Evolutionary conservation across 345 rosid genomes (phyloP), one percentile per base, ranked within the genome.

Genomic region (Citrus mangshanensis): DNA sequence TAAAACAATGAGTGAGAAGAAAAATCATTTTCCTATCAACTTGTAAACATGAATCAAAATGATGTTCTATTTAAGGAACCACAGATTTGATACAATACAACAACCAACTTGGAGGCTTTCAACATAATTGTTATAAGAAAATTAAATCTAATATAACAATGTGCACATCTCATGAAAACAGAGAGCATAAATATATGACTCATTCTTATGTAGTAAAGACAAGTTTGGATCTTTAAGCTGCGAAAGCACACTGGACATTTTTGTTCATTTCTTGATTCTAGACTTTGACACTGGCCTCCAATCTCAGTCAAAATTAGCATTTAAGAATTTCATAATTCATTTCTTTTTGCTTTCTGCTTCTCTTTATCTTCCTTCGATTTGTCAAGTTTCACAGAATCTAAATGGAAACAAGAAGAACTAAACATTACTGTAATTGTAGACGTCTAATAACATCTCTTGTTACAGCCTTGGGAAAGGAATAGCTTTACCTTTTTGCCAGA

Each of bases 281-380:
- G 14, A 62, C n/a, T 35, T 49, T 49, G 16, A 62, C 56, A 42
- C 37, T 59, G 12, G 35, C 68, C 72, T 73, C 80, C 81, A 54
- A 60, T 49, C 81, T 91, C 91, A 96, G 87, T 94, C 98, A 80
- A 89, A 94, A 84, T 97, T 96, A 73, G 98, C 98, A 84, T 96
- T 96, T 79, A 96, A 87, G 90, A 96, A 96, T 85, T 94, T 96
- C 73, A 96, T 85, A 94, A 85, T 74, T 96, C 98, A 74, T 85
- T 94, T 86, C 99, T n/a, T 86, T 84, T 93, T 91, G 76, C 75
- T 91, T 87, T 96, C 98, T 14, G 97, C 99, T 68, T 76, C 91
- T n/a, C n/a, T 85, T 94, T 96, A 79, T 96, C 99, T 88, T 96
- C 97, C 89, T 93, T 96, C 9, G 99, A 81, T 76, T 96, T 96